Evolutionary conservation across 176 grass and related monocot species (phyloP), one percentile per base, ranked within the genome.

Genomic region (Oryza longistaminata): DNA sequence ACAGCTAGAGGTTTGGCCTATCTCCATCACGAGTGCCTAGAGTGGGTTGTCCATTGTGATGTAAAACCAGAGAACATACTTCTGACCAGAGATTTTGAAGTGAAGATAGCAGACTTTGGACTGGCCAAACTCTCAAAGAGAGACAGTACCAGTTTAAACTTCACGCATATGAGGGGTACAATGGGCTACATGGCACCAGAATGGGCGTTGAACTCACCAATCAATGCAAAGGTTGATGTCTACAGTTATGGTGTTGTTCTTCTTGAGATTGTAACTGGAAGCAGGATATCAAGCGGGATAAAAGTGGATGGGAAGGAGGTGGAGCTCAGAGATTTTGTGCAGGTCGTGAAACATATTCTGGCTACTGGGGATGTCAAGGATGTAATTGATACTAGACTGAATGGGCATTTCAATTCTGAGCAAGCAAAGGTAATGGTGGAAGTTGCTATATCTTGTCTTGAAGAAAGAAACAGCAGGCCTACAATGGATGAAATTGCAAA

Each of bases 31-130:
- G 94, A 93, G 70, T 96, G 91, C 65, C 82, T 96, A 55, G 94
- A 96, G 52, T 93, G 94, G 91, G 73, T 96, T 10, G 83, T 96
- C 78, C 94, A 93, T 66, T 96, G 94, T 77, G 91, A 96, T 49
- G 39, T 96, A 55, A 96, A 96, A 46, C 91, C 94, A 10, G 94
- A 96, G 74, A 96, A 96, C 66, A 96, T 96, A 77, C 89, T 93
- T 3, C 75, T 96, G 48, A 80, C 73, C 49, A 75, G 82, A 64
- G 89, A 96, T 66, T 96, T 96, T 72, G 91, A 93, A 74, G 87
- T 85, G 7, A 96, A 91, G 58, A 93, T 96, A 85, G 80, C 91
- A 19, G 94, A 96, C 69, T 96, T 96, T 6, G 89, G 94, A 24
- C 76, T 96, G 39, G 91, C 83, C 31, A 93, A 91, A 74, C 82